Evolutionary conservation across 352 stramenopile genomes (phyloP), one percentile per base, ranked within the genome.

Genomic region (Phytophthora citrophthora): DNA sequence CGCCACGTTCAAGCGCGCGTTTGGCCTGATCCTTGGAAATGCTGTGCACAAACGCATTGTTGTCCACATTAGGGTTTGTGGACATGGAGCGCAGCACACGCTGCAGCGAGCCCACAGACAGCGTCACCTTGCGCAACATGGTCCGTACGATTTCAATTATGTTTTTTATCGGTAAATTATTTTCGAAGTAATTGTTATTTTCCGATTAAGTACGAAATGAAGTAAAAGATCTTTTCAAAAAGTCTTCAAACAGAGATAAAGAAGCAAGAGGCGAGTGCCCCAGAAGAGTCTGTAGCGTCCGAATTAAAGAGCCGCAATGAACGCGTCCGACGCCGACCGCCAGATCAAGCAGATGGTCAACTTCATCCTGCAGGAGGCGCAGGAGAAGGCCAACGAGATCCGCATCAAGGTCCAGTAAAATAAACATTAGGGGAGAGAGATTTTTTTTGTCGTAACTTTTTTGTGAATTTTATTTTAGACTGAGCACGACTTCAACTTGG

Each of bases 311-410:
- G 64, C 13, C 61, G 81, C 52, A 50, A 96, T 96, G 88, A 96
- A 91, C 75, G 79, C 81, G 46, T 83, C 70, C 54, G 88, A 96
- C 81, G 84, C 83, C 50, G 79, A 95, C 81, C 84, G 86, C 58
- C 86, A 93, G 79, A 98, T 98, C 79, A 92, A 96, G 66, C 93
- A 98, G 80, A 98, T 98, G 94, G 93, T 97, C 69, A 99, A 99
- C 74, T 99, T 99, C 82, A 99, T 99, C 81, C 88, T 99, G 65
- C 97, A 99, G 86, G 97, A 99, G 83, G 97, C 97, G 46, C 96
- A 99, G 66, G 97, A 99, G 82, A 99, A 99, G 85, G 96, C 96
- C 53, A 99, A 99, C 63, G 97, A 99, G 85, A 99, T 99, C 72
- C 93, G 93, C 73, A 97, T 99, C 48, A 98, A 98, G 90, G 92